phyloP scores from a whole-genome alignment of 2,329 filamentous ascomycete species.

The Colletotrichum caudatum region DNA sequence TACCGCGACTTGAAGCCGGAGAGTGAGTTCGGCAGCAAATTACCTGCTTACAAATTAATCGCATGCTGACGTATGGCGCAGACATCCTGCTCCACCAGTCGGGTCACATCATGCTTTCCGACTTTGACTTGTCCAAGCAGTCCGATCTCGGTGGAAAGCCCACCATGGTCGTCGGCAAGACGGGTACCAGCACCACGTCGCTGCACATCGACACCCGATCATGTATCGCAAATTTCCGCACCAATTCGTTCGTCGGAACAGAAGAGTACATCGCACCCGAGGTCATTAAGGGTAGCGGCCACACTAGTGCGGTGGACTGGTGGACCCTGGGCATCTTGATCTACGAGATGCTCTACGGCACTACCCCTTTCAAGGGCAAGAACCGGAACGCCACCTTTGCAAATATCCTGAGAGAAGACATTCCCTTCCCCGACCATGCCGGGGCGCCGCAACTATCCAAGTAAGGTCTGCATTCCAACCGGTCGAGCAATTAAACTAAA shows the following conservation, averaged over 20 bases:
- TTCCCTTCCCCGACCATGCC: constrained; percentile 92
- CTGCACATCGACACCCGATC: constrained; percentile 98
- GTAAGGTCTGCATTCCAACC: constrained; percentile 60
- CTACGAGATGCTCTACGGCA: constrained; percentile 99
- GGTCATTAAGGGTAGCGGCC: constrained; percentile 97
- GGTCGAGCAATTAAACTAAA: constrained; percentile 28
- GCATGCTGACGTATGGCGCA: constrained; percentile 52
- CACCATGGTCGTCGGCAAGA: constrained; percentile 96
- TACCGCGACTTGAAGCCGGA: constrained; percentile 98
- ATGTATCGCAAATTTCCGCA: constrained; percentile 97
- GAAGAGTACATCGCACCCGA: constrained; percentile 99
- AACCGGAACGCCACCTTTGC: constrained; percentile 98
- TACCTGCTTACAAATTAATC: constrained; percentile 34
- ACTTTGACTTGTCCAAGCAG: constrained; percentile 98
- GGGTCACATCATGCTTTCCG: constrained; percentile 99
- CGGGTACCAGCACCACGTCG: constrained; percentile 85
- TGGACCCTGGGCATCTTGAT: constrained; percentile 98
- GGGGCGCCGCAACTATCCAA: constrained; percentile 89
- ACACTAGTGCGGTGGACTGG: constrained; percentile 99
- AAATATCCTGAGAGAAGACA: constrained; percentile 95
- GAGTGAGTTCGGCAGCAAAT: constrained; percentile 70
- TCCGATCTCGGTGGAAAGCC: constrained; percentile 95
- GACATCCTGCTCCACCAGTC: constrained; percentile 98
- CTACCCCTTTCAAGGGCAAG: constrained; percentile 99
- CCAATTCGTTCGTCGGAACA: constrained; percentile 97